Conservation (phyloP, 2,329 filamentous ascomycete species). For the Stenocarpella maydis region DNA sequence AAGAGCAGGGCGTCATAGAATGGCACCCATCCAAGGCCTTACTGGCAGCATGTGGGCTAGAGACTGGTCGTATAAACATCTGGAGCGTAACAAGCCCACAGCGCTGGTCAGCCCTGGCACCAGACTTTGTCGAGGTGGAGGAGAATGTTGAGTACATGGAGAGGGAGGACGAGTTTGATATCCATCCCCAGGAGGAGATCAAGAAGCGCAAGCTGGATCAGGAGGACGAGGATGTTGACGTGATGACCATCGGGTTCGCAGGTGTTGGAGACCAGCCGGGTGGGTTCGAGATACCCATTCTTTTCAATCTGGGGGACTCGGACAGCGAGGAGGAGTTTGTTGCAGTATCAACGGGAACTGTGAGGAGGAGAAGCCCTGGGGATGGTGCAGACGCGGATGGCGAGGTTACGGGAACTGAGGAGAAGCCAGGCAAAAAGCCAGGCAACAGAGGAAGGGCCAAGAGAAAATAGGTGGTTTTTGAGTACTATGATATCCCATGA, state of each 20-base stretch:
- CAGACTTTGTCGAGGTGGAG: slow-evolving; percentile 96
- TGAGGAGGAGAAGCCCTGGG: slow-evolving; percentile 84
- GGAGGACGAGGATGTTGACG: slow-evolving; percentile 94
- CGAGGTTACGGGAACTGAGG: slow-evolving; percentile 56
- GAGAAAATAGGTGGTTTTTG: slow-evolving; percentile 43
- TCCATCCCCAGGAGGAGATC: slow-evolving; percentile 93
- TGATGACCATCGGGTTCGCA: slow-evolving; percentile 77
- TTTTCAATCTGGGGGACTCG: slow-evolving; percentile 92
- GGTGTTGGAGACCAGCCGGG: slow-evolving; percentile 64
- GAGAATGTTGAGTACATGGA: slow-evolving; percentile 98
- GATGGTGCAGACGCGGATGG: slow-evolving; percentile 74
- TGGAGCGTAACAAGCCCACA: slow-evolving; percentile 97
- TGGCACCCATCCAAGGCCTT: slow-evolving; percentile 93
- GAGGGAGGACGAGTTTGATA: slow-evolving; percentile 96
- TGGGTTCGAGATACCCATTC: slow-evolving; percentile 86
- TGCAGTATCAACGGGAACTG: slow-evolving; percentile 77
- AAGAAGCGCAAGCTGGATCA: slow-evolving; percentile 88
- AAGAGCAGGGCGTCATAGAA: slow-evolving; percentile 95
- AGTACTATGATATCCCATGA: neutral
- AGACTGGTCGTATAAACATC: slow-evolving; percentile 91
- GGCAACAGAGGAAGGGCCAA: slow-evolving; percentile 51
- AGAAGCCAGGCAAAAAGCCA: slow-evolving; percentile 53
- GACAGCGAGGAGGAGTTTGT: slow-evolving; percentile 93
- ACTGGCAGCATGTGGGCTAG: slow-evolving; percentile 89
- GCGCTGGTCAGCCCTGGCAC: slow-evolving; percentile 95